Base-by-base conservation (phyloP, 257 asterid genomes). In the Mitragyna speciosa region DNA sequence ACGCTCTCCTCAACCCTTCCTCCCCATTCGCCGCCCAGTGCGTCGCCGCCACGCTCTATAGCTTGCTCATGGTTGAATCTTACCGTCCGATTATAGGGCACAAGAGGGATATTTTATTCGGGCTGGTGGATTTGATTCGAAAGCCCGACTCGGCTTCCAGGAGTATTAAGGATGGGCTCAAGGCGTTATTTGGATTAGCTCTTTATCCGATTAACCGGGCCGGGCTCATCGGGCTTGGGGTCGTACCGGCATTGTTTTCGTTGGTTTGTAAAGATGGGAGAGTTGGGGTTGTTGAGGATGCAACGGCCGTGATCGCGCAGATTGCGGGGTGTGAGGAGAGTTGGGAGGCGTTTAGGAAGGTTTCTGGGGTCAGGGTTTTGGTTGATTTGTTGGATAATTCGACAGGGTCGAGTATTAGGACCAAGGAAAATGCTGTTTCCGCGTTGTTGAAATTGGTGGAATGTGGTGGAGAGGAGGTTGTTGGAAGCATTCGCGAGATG, bases 261-360 rank as follows among this genome's bases (percentile, higher is more conserved):
- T 63, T 95, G 82, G 90, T 93, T 2, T 92, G 88, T 24, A 89
- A 90, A 76, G 96, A 95, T 39, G 93, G 92, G 16, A 83, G 97
- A 26, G 88, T 87, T 0, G 99, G 97, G 59, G 84, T 95, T 2
- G 84, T 92, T 16, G 99, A 95, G 83, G 99, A 95, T 72, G 95
- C 96, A 10, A 95, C 99, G 0, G 99, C 99, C 0, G 99, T 95
- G 82, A 90, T 95, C 45, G 98, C 99, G 1, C 99, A 95, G 81
- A 84, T 95, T 7, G 97, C 98, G 0, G 99, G 97, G 7, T 93
- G 97, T 69, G 96, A 88, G 85, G 98, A 95, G 87, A 88, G 97
- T 83, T 91, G 92, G 92, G 97, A 90, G 67, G 93, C 89, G 31
- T 89, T 93, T 68, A 88, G 87, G 77, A 90, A 84, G 87, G 91